Evolutionary conservation across 1,139 yeast genomes (phyloP).

Genomic region (Magnusiomyces magnusii): DNA sequence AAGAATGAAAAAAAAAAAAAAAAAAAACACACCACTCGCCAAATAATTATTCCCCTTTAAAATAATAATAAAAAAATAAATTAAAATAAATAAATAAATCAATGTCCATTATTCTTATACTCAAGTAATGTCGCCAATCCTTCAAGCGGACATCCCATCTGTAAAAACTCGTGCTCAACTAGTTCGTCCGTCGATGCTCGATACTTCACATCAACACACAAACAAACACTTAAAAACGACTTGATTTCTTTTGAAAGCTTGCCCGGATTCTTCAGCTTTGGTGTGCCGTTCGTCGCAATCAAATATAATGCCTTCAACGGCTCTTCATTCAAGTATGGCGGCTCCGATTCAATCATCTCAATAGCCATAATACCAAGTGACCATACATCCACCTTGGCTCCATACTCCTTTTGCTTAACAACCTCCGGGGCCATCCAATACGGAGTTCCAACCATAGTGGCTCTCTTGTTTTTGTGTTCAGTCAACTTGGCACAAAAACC

Average conservation of each 20-base stretch:
- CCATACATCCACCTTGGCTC: constrained; percentile 97
- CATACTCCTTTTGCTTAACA: constrained; percentile 92
- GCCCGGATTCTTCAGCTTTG: constrained; percentile 86
- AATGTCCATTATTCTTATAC: constrained; percentile 42
- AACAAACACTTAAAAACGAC: constrained; percentile 81
- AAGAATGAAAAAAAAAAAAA: neutral
- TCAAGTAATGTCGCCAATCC: constrained; percentile 64
- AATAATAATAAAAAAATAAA: neutral
- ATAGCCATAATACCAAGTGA: constrained; percentile 96
- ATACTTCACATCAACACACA: constrained; percentile 90
- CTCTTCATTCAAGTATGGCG: constrained; percentile 94
- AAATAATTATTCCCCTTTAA: too few species aligned
- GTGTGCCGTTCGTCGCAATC: constrained; percentile 96
- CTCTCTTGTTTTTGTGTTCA: constrained; percentile 85
- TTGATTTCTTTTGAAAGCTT: constrained; percentile 68
- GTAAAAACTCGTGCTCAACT: constrained; percentile 71
- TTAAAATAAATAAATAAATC: neutral
- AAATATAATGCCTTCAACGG: constrained; percentile 82
- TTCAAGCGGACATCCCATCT: constrained; percentile 59
- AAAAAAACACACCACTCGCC: neutral
- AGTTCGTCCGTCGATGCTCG: constrained; percentile 89
- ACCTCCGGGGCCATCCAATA: constrained; percentile 99
- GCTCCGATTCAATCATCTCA: constrained; percentile 98
- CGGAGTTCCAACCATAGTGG: constrained; percentile 99
- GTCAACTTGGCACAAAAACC: constrained; percentile 97